Conservation (phyloP, 2,329 filamentous ascomycete species). For the Sarocladiaceae sp. region DNA sequence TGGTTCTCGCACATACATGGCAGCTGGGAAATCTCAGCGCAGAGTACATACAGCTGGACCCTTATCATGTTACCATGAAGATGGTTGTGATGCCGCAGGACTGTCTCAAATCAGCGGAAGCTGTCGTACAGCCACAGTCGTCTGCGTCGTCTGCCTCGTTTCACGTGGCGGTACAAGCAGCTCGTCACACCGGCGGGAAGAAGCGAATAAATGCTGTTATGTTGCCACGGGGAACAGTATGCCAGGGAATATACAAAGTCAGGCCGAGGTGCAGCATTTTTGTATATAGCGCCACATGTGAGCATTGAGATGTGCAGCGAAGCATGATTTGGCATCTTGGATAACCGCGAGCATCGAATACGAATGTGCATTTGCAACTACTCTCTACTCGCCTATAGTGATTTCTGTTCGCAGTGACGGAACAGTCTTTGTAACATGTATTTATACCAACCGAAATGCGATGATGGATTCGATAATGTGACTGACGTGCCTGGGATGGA, state of each 20-base stretch:
- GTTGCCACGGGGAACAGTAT: background rate
- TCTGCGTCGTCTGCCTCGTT: background rate
- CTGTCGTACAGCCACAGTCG: too few relatives aligned
- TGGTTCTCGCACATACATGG: constrained; percentile 9
- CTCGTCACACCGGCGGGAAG: background rate
- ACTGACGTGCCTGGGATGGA: too few relatives aligned
- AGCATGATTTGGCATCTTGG: background rate
- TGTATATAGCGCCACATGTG: background rate
- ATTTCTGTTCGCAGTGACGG: too few relatives aligned
- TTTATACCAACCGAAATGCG: too few relatives aligned
- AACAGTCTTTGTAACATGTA: too few relatives aligned
- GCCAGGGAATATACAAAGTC: background rate
- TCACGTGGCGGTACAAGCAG: background rate
- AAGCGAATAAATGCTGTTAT: background rate
- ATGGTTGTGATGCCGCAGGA: background rate
- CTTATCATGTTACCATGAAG: background rate
- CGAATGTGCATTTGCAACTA: background rate
- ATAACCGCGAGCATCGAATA: constrained; percentile 4
- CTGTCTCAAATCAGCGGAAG: background rate
- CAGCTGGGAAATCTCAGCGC: constrained; percentile 14
- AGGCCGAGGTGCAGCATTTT: background rate
- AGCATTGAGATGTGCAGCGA: background rate
- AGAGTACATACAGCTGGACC: constrained; percentile 15
- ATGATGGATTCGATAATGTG: too few relatives aligned
- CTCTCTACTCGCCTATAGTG: too few relatives aligned